These are phyloP conservation scores for Stephanocyclus meneghinianus DNA, from an alignment of 352 stramenopile genomes.

Conservation along the genomic window DNA sequence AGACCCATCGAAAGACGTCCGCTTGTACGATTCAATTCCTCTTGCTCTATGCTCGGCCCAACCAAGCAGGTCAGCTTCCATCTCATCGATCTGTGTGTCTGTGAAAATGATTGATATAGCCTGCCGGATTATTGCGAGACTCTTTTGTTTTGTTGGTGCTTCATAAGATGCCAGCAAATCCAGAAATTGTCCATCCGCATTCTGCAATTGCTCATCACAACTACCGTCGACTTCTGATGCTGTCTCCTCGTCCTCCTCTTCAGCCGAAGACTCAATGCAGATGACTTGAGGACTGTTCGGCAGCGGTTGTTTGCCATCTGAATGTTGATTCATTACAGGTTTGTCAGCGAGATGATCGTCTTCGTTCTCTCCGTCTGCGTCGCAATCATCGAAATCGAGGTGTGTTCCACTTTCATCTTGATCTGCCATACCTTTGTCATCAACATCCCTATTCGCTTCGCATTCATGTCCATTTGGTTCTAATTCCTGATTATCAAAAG, in stretches of 20 bases:
- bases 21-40: background rate
- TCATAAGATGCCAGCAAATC: background rate
- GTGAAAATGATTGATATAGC: background rate
- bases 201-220: background rate
- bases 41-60: background rate
- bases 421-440: background rate
- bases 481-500: conserved; percentile 9
- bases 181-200: background rate
- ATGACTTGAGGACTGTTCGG: background rate
- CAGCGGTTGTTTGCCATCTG: background rate
- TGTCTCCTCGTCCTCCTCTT: background rate
- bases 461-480: background rate
- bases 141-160: background rate
- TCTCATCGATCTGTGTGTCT: conserved; percentile 3
- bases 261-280: conserved; percentile 5
- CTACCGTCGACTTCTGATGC: background rate
- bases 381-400: background rate
- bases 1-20: background rate
- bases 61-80: conserved; percentile 5
- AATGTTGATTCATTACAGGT: background rate
- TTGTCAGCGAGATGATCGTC: background rate
- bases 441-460: background rate
- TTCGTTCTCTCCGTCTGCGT: background rate
- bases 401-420: background rate
- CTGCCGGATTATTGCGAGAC: background rate